These are phyloP conservation scores for Xanthoceras sorbifolium DNA, from an alignment of 345 rosid genomes.

Conservation along the genomic window DNA sequence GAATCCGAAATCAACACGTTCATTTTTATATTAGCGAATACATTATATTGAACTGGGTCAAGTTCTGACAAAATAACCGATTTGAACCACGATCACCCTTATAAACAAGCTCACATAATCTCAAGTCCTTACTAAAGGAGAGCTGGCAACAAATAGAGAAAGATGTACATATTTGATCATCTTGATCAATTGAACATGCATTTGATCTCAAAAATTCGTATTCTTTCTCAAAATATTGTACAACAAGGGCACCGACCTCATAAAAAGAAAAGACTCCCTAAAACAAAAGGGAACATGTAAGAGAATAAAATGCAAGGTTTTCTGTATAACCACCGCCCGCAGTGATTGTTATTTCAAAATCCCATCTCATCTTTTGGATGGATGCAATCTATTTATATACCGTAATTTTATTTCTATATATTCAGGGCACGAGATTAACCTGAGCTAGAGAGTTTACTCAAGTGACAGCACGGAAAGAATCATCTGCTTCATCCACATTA, in stretches of 20 bases:
- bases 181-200: not conserved
- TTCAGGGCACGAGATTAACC: not conserved
- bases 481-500: slow-evolving; percentile 28
- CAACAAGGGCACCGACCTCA: too few species aligned
- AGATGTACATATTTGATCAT: not conserved
- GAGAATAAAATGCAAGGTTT: not conserved
- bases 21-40: not conserved
- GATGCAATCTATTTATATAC: not conserved
- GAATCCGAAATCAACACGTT: not conserved
- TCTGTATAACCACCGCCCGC: not conserved
- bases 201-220: not conserved
- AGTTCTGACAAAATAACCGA: not conserved
- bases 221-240: not conserved
- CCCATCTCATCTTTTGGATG: not conserved
- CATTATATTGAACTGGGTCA: too few species aligned
- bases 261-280: not conserved
- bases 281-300: not conserved
- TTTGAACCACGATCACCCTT: too few species aligned
- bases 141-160: too few species aligned
- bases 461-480: slow-evolving; percentile 2
- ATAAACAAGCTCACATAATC: too few species aligned
- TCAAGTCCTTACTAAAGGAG: not conserved
- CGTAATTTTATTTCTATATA: slow-evolving; percentile 11
- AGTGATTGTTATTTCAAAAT: not conserved
- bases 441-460: not conserved